Evolutionary conservation across 805 yeast genomes (phyloP), one percentile per base, ranked within the genome.

Genomic region (Ogataea trehaloabstinens): DNA sequence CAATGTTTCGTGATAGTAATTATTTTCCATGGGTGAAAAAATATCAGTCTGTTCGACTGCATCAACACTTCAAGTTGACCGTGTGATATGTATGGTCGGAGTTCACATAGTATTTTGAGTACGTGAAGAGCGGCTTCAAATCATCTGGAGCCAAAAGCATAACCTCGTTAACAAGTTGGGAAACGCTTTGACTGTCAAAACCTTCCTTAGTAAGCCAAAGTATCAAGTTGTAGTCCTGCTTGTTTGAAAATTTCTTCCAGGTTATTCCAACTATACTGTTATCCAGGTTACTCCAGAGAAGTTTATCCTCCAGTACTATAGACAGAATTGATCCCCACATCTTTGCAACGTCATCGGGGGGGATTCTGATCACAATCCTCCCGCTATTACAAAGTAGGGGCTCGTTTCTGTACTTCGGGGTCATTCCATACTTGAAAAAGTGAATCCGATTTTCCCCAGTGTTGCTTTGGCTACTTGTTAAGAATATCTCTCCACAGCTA

Each of bases 351-450:
- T 42, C 36, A 17, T 42, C 45, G 6, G 42, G 37, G 2, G 53
- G 49, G 24, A 49, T 43, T 15, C 46, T 17, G 27, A 45, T 32
- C 16, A 47, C 49, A 4, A 46, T 18, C 17, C 49, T 35, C 8
- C 51, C 51, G 21, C 49, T 43, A 35, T 41, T 43, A 28, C 24
- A 38, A 4, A 49, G 40, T 13, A 49, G 38, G 3, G 54, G 47
- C 38, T 49, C 51, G 24, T 43, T 45, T 18, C 42, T 37, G 19
- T 42, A 40, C 16, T 46, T 32, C n/a, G 54, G 54, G 18, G 48
- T 41, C 3, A 47, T 31, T 15, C 54, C 54, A 33, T 41, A 49
- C 25, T 45, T 49, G 47, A 49, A 47, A 28, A 46, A 40, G 28
- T 45, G 46, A 17, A 49, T 30, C 10, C 48, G 33, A 11, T 40